Conservation (phyloP, 2,329 filamentous ascomycete genomes). For the Ploettnerulaceae sp. region DNA sequence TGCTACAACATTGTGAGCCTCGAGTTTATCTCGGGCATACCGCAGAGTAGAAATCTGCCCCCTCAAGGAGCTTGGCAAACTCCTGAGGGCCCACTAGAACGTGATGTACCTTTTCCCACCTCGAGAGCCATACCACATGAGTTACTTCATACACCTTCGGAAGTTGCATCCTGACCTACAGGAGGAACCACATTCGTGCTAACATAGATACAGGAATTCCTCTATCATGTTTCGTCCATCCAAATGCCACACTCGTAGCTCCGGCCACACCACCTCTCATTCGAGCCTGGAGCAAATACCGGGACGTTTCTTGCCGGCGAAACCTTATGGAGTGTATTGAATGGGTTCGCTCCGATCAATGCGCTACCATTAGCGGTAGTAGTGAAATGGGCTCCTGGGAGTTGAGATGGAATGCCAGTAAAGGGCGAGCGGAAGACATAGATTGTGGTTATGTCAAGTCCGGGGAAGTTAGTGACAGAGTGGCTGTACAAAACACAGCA, state of each 20-base stretch:
- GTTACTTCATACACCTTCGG: too few species aligned
- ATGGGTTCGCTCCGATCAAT: background rate
- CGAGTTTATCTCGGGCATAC: background rate
- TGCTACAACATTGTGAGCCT: background rate
- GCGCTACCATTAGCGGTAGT: background rate
- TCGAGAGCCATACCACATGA: too few species aligned
- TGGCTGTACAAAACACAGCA: background rate
- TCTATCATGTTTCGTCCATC: background rate
- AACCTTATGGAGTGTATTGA: background rate
- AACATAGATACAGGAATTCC: background rate
- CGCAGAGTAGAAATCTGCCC: too few species aligned
- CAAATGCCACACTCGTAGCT: background rate
- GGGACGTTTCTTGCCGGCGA: background rate
- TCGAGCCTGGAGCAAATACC: background rate
- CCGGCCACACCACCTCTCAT: background rate
- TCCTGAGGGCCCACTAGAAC: background rate
- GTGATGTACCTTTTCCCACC: too few species aligned
- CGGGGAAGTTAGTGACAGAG: background rate
- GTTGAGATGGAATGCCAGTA: background rate
- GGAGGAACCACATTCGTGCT: background rate
- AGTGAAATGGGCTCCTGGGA: background rate
- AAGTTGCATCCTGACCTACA: background rate
- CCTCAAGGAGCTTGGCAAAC: background rate
- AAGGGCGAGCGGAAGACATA: background rate
- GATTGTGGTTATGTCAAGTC: background rate